Percentiles rank a stretch among this genome's conserved stretches.
Conservation (phyloP, 768 basidiomycete species). For the Coprinopsis marcescibilis region DNA sequence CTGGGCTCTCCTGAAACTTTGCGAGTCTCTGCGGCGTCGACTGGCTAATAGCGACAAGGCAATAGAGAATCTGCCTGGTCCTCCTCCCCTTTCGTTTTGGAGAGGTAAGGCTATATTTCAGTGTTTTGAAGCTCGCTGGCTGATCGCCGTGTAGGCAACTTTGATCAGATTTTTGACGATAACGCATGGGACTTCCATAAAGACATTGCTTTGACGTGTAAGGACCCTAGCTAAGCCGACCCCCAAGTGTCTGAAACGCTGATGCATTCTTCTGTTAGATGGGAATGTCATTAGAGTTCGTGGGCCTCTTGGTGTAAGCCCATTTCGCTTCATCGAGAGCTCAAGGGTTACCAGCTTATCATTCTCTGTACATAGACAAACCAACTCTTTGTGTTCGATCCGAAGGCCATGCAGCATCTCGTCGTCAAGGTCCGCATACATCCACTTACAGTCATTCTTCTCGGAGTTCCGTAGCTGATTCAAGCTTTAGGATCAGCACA, state of each 20-base stretch:
- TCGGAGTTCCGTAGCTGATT: background rate
- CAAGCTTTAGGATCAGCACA: conserved; percentile 24
- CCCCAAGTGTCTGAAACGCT: background rate
- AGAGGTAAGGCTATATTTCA: conserved; percentile 3
- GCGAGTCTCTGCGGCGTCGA: no score
- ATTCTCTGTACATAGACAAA: conserved; percentile 24
- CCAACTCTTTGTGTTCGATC: conserved; percentile 38
- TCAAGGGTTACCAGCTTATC: background rate
- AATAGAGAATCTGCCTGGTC: conserved; percentile 10
- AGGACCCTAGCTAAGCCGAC: no score
- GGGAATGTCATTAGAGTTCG: conserved; percentile 29
- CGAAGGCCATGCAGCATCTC: conserved; percentile 39
- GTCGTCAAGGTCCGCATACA: conserved; percentile 31
- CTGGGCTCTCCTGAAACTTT: no score
- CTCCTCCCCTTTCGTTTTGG: conserved; percentile 8
- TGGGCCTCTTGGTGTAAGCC: conserved; percentile 29
- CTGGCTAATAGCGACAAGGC: background rate
- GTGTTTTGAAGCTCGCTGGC: background rate
- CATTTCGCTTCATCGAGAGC: background rate
- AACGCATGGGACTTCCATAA: conserved; percentile 34
- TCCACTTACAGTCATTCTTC: background rate
- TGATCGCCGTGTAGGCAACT: conserved; percentile 23
- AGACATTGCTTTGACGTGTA: conserved; percentile 28
- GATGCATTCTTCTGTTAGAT: conserved; percentile 17
- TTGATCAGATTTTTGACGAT: conserved; percentile 25